Evolutionary conservation across 371 early-diverging fungal species (phyloP).

Genomic region (Blakeslea trispora): DNA sequence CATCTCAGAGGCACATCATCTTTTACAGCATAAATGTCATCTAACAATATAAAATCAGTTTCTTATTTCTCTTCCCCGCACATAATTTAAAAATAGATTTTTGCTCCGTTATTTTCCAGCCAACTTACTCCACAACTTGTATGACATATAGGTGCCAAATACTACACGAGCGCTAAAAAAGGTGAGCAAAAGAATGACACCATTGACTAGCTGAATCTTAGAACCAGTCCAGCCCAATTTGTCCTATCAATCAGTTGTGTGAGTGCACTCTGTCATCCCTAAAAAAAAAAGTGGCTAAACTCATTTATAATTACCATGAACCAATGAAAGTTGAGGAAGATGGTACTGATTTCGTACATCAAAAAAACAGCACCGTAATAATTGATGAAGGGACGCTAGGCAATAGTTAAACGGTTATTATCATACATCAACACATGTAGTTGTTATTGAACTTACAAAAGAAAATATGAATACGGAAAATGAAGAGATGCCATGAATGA

Average conservation of each 20-base stretch:
- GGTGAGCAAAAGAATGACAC: conserved; percentile 64
- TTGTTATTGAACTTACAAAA: conserved; percentile 69
- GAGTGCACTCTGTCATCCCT: too few relatives aligned
- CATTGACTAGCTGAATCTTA: conserved; percentile 79
- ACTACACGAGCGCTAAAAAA: conserved; percentile 83
- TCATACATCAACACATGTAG: too few relatives aligned
- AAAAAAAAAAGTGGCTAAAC: too few relatives aligned
- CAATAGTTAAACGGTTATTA: too few relatives aligned
- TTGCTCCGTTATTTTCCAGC: neutral
- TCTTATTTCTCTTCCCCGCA: too few relatives aligned
- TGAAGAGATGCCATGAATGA: conserved; percentile 81
- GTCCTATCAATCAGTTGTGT: too few relatives aligned
- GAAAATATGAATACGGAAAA: conserved; percentile 74
- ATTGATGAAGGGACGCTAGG: conserved; percentile 83
- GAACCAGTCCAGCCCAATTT: conserved; percentile 80
- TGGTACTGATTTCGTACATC: conserved; percentile 89
- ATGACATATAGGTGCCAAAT: conserved; percentile 78
- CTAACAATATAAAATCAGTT: too few relatives aligned
- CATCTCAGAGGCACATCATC: conserved; percentile 60
- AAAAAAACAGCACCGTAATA: conserved; percentile 88
- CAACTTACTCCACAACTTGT: conserved; percentile 62
- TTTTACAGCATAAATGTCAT: conserved; percentile 47
- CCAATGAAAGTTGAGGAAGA: conserved; percentile 93
- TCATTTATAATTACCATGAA: conserved; percentile 62
- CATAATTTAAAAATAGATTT: neutral